phyloP scores from a whole-genome alignment of 2,329 filamentous ascomycete species.

The Diaporthe batatas region DNA sequence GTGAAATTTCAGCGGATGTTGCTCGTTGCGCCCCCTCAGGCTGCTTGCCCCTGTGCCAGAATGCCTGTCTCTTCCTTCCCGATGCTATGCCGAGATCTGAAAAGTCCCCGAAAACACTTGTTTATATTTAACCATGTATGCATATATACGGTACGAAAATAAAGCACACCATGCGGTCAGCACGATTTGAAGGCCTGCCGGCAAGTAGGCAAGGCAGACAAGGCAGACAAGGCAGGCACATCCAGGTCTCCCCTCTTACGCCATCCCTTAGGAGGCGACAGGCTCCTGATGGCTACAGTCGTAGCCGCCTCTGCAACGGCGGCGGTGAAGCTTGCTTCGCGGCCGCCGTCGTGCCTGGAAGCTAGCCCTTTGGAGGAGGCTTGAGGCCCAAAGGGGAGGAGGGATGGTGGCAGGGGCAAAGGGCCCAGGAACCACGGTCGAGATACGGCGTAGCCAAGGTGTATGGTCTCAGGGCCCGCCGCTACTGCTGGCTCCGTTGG shows the following conservation, averaged over 20 bases:
- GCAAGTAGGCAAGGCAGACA: background rate
- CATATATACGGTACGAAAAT: background rate
- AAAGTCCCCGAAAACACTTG: background rate
- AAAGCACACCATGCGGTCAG: background rate
- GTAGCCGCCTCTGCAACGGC: conserved; percentile 29
- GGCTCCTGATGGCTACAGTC: conserved; percentile 12
- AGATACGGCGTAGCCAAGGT: conserved; percentile 10
- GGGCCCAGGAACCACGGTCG: conserved; percentile 25
- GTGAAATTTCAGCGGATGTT: background rate
- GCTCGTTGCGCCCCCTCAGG: background rate
- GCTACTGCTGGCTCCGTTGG: background rate
- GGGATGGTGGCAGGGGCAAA: background rate
- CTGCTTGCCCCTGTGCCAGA: background rate
- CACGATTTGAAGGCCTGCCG: background rate
- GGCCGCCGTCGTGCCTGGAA: conserved; percentile 18
- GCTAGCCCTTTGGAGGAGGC: conserved; percentile 1
- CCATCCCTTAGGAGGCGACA: conserved; percentile 11
- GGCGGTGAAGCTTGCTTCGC: conserved; percentile 27
- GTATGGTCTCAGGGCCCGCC: conserved; percentile 16
- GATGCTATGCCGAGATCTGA: conserved; percentile 21
- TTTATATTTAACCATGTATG: conserved; percentile 8
- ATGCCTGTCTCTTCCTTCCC: conserved; percentile 3
- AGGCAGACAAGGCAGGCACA: conserved; percentile 14
- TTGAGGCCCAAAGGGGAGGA: background rate
- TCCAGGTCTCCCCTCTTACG: conserved; percentile 4